phyloP scores from a whole-genome alignment of 768 basidiomycete genomes.

The Lactarius sp. region DNA sequence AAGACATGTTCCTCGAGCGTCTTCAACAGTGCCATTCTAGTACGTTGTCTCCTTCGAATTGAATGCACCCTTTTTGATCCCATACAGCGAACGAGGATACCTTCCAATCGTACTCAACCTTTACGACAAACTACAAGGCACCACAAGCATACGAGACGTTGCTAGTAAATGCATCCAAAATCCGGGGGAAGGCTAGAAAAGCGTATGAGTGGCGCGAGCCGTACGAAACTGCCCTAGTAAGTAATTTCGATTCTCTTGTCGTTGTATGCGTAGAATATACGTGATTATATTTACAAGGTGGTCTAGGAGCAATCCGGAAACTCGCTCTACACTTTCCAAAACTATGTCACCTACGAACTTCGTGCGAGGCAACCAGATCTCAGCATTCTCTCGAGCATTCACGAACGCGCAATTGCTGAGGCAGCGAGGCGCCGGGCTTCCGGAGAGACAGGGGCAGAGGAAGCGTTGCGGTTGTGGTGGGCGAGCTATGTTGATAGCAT shows the following conservation, averaged over 20 bases:
- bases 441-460: conserved; percentile 53
- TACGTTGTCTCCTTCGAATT: conserved; percentile 32
- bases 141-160: conserved; percentile 71
- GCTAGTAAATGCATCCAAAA: conserved; percentile 73
- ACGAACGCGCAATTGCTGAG: conserved; percentile 73
- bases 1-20: conserved; percentile 57
- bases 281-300: conserved; percentile 30
- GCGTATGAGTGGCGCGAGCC: conserved; percentile 59
- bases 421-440: conserved; percentile 55
- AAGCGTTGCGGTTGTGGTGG: conserved; percentile 65
- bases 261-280: conserved; percentile 2
- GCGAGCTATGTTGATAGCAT: conserved; percentile 62
- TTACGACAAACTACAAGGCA: conserved; percentile 75
- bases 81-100: conserved; percentile 73
- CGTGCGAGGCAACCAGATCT: conserved; percentile 54
- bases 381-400: conserved; percentile 51
- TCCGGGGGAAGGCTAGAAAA: conserved; percentile 54
- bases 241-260: conserved; percentile 22
- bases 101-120: conserved; percentile 80
- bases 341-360: conserved; percentile 60
- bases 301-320: conserved; percentile 27
- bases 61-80: background rate
- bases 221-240: conserved; percentile 57
- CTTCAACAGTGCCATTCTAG: conserved; percentile 75
- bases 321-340: conserved; percentile 57